Conservation (phyloP, 129 eudicot species). For the Glebionis coronaria region DNA sequence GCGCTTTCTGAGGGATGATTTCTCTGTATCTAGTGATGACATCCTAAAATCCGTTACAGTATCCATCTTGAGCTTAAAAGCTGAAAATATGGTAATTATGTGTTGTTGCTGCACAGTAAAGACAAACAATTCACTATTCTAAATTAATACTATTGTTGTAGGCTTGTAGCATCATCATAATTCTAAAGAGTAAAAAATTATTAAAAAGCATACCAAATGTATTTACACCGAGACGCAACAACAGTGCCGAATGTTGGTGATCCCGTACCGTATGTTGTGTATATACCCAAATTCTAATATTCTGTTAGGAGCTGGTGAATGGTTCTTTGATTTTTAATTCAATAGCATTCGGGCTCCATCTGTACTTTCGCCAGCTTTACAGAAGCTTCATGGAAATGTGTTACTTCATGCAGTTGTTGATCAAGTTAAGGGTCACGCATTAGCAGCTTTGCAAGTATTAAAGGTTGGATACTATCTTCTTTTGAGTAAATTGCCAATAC, state of each 20-base stretch:
- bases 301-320: too few relatives aligned
- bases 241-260: too few relatives aligned
- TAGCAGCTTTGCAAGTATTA: conserved; percentile 87
- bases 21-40: conserved; percentile 80
- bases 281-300: too few relatives aligned
- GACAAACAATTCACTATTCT: neutral
- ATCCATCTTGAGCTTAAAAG: conserved; percentile 76
- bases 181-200: neutral
- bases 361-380: conserved; percentile 72
- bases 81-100: conserved; percentile 92
- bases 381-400: conserved; percentile 68
- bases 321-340: too few relatives aligned
- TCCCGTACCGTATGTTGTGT: too few relatives aligned
- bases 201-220: conserved; percentile 54
- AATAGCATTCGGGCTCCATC: conserved; percentile 92
- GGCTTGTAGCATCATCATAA: neutral
- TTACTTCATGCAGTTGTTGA: conserved; percentile 84
- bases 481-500: conserved; percentile 21
- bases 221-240: too few relatives aligned
- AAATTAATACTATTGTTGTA: too few relatives aligned
- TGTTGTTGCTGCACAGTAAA: conserved; percentile 65
- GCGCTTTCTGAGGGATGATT: conserved; percentile 64
- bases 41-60: conserved; percentile 86
- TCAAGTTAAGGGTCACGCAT: conserved; percentile 87
- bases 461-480: conserved; percentile 49